Percentiles rank a stretch among this genome's conserved stretches.
These are phyloP conservation scores for Auriscalpium microsporum DNA, from an alignment of 768 basidiomycete genomes.

Conservation along the genomic window DNA sequence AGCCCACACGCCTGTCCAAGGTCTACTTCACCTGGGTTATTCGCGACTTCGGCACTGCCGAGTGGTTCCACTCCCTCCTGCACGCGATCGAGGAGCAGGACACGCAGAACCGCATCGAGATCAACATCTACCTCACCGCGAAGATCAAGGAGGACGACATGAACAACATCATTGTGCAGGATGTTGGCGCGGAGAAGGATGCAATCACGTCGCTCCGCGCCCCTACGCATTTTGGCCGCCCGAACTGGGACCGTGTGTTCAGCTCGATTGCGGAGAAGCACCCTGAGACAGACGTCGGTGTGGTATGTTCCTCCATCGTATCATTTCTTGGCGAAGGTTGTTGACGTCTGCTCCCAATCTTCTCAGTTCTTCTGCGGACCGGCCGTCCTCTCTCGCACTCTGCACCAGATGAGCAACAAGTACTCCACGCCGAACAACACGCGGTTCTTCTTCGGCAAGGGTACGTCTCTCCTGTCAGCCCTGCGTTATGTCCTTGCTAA, in stretches of 20 bases:
- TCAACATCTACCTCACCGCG: slow-evolving; percentile 89
- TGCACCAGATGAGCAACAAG: slow-evolving; percentile 79
- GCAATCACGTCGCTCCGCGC: slow-evolving; percentile 83
- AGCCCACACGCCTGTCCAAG: slow-evolving; percentile 80
- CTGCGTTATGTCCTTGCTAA: background rate
- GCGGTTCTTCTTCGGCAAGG: slow-evolving; percentile 87
- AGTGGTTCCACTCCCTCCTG: slow-evolving; percentile 92
- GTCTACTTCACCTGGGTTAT: slow-evolving; percentile 96
- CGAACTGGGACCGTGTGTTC: slow-evolving; percentile 78
- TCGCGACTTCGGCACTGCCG: slow-evolving; percentile 81
- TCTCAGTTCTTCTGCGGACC: slow-evolving; percentile 81
- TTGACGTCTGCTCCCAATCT: background rate
- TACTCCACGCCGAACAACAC: slow-evolving; percentile 73
- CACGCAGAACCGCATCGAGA: slow-evolving; percentile 76
- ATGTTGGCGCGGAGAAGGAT: slow-evolving; percentile 89
- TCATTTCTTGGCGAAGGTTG: background rate
- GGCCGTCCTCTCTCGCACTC: slow-evolving; percentile 51
- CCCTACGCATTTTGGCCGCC: slow-evolving; percentile 88
- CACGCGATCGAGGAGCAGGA: slow-evolving; percentile 94
- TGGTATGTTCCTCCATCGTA: slow-evolving; percentile 38
- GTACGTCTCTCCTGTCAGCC: slow-evolving; percentile 29
- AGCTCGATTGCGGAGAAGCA: slow-evolving; percentile 72
- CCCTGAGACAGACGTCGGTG: slow-evolving; percentile 82
- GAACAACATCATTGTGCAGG: slow-evolving; percentile 88
- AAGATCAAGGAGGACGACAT: slow-evolving; percentile 89